phyloP scores from a whole-genome alignment of 2,329 filamentous ascomycete genomes.

The Myotisia sp. region DNA sequence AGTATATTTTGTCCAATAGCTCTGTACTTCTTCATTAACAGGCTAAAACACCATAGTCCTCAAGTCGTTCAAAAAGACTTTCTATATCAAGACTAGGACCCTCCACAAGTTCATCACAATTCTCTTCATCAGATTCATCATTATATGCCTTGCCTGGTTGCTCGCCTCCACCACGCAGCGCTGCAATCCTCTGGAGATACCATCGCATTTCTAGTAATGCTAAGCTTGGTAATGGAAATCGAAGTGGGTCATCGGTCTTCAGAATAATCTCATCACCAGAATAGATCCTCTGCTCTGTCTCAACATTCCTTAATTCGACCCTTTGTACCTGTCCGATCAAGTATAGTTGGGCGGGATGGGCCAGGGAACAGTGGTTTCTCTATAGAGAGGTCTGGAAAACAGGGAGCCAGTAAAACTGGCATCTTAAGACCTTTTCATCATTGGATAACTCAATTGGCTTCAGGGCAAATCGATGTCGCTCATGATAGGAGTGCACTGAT shows the following conservation, averaged over 20 bases:
- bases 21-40: too few species aligned
- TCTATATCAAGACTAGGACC: too few species aligned
- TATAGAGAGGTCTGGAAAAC: neutral
- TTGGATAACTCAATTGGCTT: slow-evolving; percentile 3
- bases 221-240: slow-evolving; percentile 1
- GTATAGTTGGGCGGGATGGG: neutral
- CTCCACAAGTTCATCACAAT: too few species aligned
- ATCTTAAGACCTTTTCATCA: neutral
- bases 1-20: too few species aligned
- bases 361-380: neutral
- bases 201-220: slow-evolving; percentile 5
- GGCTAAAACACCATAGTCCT: too few species aligned
- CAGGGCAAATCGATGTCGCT: slow-evolving; percentile 5
- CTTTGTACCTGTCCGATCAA: neutral
- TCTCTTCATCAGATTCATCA: too few species aligned
- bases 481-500: slow-evolving; percentile 5
- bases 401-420: slow-evolving; percentile 8
- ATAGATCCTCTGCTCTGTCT: neutral
- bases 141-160: too few species aligned
- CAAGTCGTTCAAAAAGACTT: too few species aligned
- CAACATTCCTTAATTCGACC: neutral
- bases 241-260: slow-evolving; percentile 4
- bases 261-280: slow-evolving; percentile 2
- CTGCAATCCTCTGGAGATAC: slow-evolving; percentile 4
- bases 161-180: slow-evolving; percentile 2